Evolutionary conservation across 148 eudicot genomes (phyloP).

Genomic region (Amaranthus cruentus): DNA sequence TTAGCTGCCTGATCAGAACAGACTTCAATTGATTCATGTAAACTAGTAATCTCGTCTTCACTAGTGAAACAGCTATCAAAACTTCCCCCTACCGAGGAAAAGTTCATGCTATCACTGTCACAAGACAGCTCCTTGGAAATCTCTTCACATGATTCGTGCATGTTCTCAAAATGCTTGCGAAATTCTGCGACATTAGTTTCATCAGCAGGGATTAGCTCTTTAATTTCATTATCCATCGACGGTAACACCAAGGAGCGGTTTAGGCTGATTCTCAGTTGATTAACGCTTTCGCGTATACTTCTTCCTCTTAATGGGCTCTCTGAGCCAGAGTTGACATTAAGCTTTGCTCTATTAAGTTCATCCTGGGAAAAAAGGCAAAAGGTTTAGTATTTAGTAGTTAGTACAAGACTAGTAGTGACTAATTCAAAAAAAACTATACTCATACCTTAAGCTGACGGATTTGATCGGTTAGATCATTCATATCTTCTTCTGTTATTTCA

Average conservation of each 20-base stretch:
- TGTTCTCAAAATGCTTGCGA: slow-evolving; percentile 49
- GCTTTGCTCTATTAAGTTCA: slow-evolving; percentile 10
- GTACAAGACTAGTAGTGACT: neutral
- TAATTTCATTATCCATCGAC: slow-evolving; percentile 46
- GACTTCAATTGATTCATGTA: slow-evolving; percentile 59
- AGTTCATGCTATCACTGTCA: slow-evolving; percentile 38
- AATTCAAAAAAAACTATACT: neutral
- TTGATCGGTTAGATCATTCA: slow-evolving; percentile 81
- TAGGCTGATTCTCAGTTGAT: slow-evolving; percentile 72
- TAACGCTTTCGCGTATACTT: slow-evolving; percentile 64
- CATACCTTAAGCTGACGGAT: slow-evolving; percentile 89
- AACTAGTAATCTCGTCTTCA: slow-evolving; percentile 66
- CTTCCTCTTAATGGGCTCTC: neutral
- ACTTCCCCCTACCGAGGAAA: slow-evolving; percentile 57
- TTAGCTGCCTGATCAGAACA: slow-evolving; percentile 28
- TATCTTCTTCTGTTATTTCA: slow-evolving; percentile 93
- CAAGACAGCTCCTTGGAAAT: slow-evolving; percentile 36
- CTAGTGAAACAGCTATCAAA: slow-evolving; percentile 62
- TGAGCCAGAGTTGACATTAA: slow-evolving; percentile 2
- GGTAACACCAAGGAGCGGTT: slow-evolving; percentile 82
- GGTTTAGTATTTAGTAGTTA: neutral
- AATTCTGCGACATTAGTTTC: slow-evolving; percentile 68
- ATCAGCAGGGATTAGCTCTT: slow-evolving; percentile 40
- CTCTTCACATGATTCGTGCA: slow-evolving; percentile 47
- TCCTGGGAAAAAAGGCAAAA: slow-evolving; percentile 1